Evolutionary conservation across 83 land plant genomes (phyloP).

Genomic region (Thuja plicata): DNA sequence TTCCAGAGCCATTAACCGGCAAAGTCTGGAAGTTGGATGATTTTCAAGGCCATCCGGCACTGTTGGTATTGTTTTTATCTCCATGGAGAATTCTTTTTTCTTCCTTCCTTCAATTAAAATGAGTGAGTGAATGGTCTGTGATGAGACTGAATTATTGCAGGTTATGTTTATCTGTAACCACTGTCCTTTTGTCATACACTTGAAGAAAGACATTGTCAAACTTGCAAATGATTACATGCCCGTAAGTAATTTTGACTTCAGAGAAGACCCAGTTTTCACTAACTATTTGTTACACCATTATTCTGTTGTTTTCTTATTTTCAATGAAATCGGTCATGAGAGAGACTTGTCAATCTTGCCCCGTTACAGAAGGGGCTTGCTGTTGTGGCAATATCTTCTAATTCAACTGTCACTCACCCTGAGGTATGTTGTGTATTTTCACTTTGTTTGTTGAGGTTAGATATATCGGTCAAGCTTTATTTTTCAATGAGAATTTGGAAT

Average conservation of each 20-base stretch:
- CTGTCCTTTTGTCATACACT: slow-evolving; percentile 88
- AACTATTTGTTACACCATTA: neutral
- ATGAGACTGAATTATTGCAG: slow-evolving; percentile 33
- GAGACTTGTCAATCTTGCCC: neutral
- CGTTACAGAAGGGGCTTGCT: slow-evolving; percentile 88
- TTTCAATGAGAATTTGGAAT: neutral
- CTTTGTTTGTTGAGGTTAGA: neutral
- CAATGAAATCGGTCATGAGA: neutral
- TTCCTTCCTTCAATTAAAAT: neutral
- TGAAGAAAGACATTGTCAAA: slow-evolving; percentile 81
- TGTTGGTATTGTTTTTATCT: slow-evolving; percentile 44
- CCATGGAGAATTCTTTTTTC: neutral
- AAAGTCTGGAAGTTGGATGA: slow-evolving; percentile 73
- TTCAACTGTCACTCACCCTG: slow-evolving; percentile 80
- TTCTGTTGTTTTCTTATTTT: neutral
- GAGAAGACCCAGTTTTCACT: neutral
- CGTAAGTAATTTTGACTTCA: slow-evolving; percentile 31
- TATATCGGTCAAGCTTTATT: neutral
- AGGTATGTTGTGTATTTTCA: slow-evolving; percentile 42
- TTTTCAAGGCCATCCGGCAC: slow-evolving; percentile 68
- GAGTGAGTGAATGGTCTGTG: neutral
- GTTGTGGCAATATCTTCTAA: slow-evolving; percentile 92
- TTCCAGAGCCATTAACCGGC: slow-evolving; percentile 82
- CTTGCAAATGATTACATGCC: slow-evolving; percentile 77
- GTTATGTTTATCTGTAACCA: slow-evolving; percentile 98